phyloP scores from a whole-genome alignment of 768 basidiomycete genomes.

The Nevesoporus exiguus region DNA sequence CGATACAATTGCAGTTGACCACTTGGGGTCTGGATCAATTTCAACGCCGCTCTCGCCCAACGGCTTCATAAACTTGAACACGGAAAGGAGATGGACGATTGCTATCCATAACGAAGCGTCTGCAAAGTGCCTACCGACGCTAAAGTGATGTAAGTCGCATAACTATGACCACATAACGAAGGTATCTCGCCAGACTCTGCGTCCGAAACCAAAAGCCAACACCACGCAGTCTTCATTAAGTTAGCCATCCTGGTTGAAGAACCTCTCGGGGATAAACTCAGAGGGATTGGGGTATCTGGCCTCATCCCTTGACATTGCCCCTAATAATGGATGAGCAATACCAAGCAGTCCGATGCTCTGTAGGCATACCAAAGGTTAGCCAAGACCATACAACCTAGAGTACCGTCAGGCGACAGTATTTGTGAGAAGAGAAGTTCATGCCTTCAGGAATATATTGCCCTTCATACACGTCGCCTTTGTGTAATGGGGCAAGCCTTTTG shows the following conservation, averaged over 20 bases:
- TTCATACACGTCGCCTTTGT: conserved; percentile 28
- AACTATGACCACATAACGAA: neutral
- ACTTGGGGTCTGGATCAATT: conserved; percentile 21
- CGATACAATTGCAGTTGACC: conserved; percentile 30
- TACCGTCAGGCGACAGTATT: conserved; percentile 12
- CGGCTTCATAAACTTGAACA: conserved; percentile 30
- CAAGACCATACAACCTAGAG: conserved; percentile 28
- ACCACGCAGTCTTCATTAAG: conserved; percentile 24
- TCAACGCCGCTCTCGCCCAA: conserved; percentile 27
- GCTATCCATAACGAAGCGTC: conserved; percentile 33
- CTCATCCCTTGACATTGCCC: conserved; percentile 32
- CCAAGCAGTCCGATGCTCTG: neutral
- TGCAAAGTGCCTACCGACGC: conserved; percentile 31
- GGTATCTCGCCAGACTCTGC: conserved; percentile 24
- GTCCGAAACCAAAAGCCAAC: conserved; percentile 30
- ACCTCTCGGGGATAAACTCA: conserved; percentile 31
- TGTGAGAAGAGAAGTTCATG: neutral
- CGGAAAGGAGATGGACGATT: conserved; percentile 27
- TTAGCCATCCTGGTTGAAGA: conserved; percentile 21
- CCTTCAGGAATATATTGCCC: conserved; percentile 29
- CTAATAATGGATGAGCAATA: conserved; percentile 11
- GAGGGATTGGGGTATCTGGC: conserved; percentile 23
- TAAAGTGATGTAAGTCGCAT: conserved; percentile 8
- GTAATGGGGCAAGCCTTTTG: conserved; percentile 28
- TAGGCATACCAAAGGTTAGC: conserved; percentile 28